phyloP scores from a whole-genome alignment of 129 eudicot species.

The Flaveria bidentis region DNA sequence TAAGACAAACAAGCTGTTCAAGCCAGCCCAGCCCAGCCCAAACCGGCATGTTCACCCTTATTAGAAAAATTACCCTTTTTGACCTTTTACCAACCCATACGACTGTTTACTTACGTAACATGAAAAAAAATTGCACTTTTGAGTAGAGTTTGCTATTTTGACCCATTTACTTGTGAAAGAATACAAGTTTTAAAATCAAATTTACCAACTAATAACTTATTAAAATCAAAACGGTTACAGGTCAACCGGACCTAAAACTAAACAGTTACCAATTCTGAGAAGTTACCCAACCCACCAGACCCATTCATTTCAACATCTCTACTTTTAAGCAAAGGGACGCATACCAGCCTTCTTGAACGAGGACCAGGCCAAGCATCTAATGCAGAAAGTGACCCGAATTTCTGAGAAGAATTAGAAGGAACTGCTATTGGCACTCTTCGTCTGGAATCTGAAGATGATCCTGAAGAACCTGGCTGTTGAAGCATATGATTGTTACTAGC shows the following conservation, averaged over 20 bases:
- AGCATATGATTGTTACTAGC: slow-evolving; percentile 41
- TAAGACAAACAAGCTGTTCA: background rate
- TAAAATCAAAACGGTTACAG: background rate
- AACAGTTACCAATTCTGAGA: background rate
- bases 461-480: slow-evolving; percentile 79
- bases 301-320: background rate
- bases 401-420: slow-evolving; percentile 84
- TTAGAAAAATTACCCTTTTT: background rate
- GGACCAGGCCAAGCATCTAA: slow-evolving; percentile 79
- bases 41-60: background rate
- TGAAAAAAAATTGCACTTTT: background rate
- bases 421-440: slow-evolving; percentile 47
- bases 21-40: background rate
- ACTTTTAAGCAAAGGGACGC: slow-evolving; percentile 12
- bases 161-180: background rate
- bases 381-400: slow-evolving; percentile 93
- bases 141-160: background rate
- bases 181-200: background rate
- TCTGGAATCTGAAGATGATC: slow-evolving; percentile 70
- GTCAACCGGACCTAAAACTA: background rate
- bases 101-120: background rate
- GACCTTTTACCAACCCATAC: background rate
- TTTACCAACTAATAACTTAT: background rate
- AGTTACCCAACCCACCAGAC: background rate
- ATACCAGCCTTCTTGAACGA: slow-evolving; percentile 70